Conservation (phyloP, 2,329 filamentous ascomycete genomes). For the Monosporascus cannonballus region DNA sequence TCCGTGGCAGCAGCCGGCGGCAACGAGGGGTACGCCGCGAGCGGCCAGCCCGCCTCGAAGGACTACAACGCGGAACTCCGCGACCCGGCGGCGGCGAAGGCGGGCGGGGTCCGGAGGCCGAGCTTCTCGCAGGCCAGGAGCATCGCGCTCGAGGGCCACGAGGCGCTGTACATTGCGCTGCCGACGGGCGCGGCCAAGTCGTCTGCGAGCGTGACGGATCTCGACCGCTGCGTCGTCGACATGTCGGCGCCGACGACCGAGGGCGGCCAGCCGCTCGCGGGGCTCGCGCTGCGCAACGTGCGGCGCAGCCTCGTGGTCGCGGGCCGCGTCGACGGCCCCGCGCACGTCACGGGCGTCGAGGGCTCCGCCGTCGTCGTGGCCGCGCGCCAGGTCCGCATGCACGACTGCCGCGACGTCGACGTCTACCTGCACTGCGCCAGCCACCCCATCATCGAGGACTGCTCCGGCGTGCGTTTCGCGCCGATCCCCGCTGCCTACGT, state of each 20-base stretch:
- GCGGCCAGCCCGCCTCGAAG: constrained; percentile 33
- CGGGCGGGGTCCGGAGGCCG: constrained; percentile 45
- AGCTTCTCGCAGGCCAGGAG: constrained; percentile 57
- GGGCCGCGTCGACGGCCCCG: constrained; percentile 71
- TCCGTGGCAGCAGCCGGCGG: constrained; percentile 1
- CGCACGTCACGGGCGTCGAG: constrained; percentile 71
- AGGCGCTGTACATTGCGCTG: constrained; percentile 68
- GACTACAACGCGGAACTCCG: constrained; percentile 56
- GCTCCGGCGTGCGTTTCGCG: constrained; percentile 70
- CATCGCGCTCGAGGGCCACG: constrained; percentile 62
- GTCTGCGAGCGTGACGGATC: constrained; percentile 64
- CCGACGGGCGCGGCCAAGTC: constrained; percentile 66
- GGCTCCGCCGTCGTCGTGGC: constrained; percentile 72
- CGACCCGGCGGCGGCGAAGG: constrained; percentile 17
- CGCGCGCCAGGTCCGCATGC: constrained; percentile 87
- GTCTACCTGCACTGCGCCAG: constrained; percentile 79
- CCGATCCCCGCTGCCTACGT: constrained; percentile 66
- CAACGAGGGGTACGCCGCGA: constrained; percentile 29
- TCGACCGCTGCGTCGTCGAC: constrained; percentile 70
- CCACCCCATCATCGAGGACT: constrained; percentile 92
- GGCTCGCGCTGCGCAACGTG: constrained; percentile 61
- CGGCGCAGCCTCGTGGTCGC: constrained; percentile 67
- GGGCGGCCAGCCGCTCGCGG: constrained; percentile 59
- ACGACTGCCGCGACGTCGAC: constrained; percentile 74
- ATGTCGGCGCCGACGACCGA: constrained; percentile 62